These are phyloP conservation scores for Alternaria hordeiaustralica DNA, from an alignment of 2,329 filamentous ascomycete species.

Conservation along the genomic window DNA sequence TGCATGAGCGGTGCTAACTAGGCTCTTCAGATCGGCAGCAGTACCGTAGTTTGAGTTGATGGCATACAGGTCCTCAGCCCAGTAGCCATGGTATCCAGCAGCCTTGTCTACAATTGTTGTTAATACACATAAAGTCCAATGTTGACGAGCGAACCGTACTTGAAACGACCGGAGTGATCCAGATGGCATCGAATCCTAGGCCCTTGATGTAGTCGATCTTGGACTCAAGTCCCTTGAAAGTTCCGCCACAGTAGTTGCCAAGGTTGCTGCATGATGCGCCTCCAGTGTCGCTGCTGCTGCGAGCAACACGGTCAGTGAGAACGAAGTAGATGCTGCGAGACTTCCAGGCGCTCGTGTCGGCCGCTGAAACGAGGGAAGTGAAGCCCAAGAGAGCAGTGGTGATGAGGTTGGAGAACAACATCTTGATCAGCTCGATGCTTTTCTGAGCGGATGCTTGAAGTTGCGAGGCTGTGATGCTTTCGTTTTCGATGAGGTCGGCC, in stretches of 20 bases:
- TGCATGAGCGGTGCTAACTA: slow-evolving; percentile 55
- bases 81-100: slow-evolving; percentile 60
- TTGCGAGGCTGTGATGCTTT: slow-evolving; percentile 2
- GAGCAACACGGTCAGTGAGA: slow-evolving; percentile 46
- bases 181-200: slow-evolving; percentile 58
- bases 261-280: slow-evolving; percentile 39
- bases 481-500: neutral
- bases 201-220: slow-evolving; percentile 59
- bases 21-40: slow-evolving; percentile 54
- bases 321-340: slow-evolving; percentile 48
- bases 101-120: slow-evolving; percentile 40
- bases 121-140: neutral
- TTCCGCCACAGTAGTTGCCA: slow-evolving; percentile 58
- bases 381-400: slow-evolving; percentile 18
- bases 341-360: slow-evolving; percentile 45
- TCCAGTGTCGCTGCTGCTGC: slow-evolving; percentile 41
- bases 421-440: slow-evolving; percentile 9
- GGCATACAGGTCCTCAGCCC: slow-evolving; percentile 55
- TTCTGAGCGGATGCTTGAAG: neutral
- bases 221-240: slow-evolving; percentile 57
- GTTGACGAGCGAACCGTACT: slow-evolving; percentile 27
- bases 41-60: slow-evolving; percentile 60
- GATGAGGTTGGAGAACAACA: slow-evolving; percentile 24
- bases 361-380: slow-evolving; percentile 30
- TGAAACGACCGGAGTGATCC: slow-evolving; percentile 52